These are phyloP conservation scores for Boletus insuetus DNA, from an alignment of 768 basidiomycete species.

Conservation along the genomic window DNA sequence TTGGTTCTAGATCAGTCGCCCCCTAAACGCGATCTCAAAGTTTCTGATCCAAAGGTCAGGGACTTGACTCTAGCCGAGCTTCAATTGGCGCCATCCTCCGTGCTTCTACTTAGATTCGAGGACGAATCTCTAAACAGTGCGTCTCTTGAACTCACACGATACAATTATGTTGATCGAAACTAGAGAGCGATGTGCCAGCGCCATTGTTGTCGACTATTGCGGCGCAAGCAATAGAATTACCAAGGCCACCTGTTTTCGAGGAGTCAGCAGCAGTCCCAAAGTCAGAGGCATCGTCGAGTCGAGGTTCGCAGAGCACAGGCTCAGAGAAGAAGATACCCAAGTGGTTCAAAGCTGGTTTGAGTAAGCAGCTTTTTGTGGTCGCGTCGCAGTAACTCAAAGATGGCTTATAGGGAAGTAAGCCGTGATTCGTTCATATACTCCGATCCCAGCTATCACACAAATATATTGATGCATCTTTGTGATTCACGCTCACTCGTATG, in stretches of 20 bases:
- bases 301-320: constrained; percentile 2
- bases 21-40: constrained; percentile 79
- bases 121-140: constrained; percentile 69
- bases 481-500: constrained; percentile 4
- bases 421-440: constrained; percentile 37
- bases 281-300: constrained; percentile 8
- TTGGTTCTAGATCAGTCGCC: constrained; percentile 64
- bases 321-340: constrained; percentile 63
- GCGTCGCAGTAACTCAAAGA: neutral
- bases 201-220: constrained; percentile 61
- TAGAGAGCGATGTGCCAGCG: constrained; percentile 57
- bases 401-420: constrained; percentile 20
- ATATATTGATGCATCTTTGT: constrained; percentile 1
- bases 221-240: constrained; percentile 63
- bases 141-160: neutral
- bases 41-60: constrained; percentile 71
- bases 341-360: constrained; percentile 70
- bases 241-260: constrained; percentile 47
- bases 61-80: constrained; percentile 67
- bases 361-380: constrained; percentile 35
- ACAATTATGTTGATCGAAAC: neutral
- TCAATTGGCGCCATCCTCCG: constrained; percentile 74
- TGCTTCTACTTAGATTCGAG: constrained; percentile 74
- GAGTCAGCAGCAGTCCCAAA: constrained; percentile 6
- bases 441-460: neutral